These are phyloP conservation scores for Laguncularia racemosa DNA, from an alignment of 345 rosid genomes.

Conservation along the genomic window DNA sequence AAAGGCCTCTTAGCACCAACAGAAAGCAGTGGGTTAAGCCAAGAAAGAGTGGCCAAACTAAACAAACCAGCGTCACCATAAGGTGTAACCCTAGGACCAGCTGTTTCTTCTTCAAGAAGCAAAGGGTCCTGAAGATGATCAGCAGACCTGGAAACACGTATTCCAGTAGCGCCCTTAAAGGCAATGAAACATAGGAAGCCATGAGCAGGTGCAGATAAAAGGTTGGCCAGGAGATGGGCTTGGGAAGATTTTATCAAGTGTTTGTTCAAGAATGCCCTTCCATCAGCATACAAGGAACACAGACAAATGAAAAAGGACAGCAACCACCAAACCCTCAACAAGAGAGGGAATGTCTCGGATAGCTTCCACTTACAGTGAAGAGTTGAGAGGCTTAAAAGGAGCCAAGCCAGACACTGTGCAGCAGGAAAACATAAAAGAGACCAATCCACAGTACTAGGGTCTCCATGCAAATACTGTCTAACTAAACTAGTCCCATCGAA, in stretches of 20 bases:
- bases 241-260: constrained; percentile 39
- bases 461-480: constrained; percentile 36
- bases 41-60: constrained; percentile 81
- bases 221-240: constrained; percentile 68
- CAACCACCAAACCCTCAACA: constrained; percentile 88
- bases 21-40: constrained; percentile 93
- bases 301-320: constrained; percentile 64
- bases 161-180: constrained; percentile 61
- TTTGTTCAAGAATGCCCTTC: constrained; percentile 42
- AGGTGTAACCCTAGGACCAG: constrained; percentile 78
- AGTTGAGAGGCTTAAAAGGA: constrained; percentile 59
- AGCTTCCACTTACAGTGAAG: constrained; percentile 76
- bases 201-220: constrained; percentile 76
- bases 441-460: constrained; percentile 41
- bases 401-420: constrained; percentile 77
- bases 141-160: constrained; percentile 51
- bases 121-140: constrained; percentile 74
- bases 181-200: constrained; percentile 80
- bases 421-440: constrained; percentile 50
- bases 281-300: constrained; percentile 63
- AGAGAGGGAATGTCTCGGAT: constrained; percentile 61
- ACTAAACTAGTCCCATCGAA: constrained; percentile 64
- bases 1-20: constrained; percentile 90
- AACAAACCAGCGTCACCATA: constrained; percentile 67
- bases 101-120: constrained; percentile 82